Conservation (phyloP, 371 early-diverging fungal species). For the Umbelopsis sp. region DNA sequence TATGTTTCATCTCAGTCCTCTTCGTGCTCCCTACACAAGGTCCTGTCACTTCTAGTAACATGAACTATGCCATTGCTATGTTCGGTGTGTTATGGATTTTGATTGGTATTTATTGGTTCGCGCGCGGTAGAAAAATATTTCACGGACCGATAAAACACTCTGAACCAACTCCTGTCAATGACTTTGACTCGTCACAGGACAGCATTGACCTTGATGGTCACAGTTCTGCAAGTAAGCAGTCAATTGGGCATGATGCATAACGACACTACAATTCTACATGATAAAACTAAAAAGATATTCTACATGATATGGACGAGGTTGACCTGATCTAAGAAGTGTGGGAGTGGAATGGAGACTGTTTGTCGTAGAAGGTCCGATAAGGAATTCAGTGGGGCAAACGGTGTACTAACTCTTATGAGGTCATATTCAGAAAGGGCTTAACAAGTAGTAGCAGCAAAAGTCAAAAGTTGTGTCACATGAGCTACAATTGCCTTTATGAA, state of each 20-base stretch:
- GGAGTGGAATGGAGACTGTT: too few species aligned
- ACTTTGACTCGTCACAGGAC: not conserved
- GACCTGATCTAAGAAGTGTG: too few species aligned
- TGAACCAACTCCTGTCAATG: not conserved
- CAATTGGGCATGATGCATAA: too few species aligned
- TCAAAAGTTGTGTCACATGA: not conserved
- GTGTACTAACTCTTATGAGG: not conserved
- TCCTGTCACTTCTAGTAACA: slow-evolving; percentile 50
- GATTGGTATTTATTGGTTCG: slow-evolving; percentile 47
- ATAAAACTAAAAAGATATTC: too few species aligned
- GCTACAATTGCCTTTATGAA: too few species aligned
- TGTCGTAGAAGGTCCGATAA: not conserved
- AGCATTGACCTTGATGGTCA: not conserved
- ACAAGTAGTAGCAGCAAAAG: not conserved
- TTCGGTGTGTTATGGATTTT: slow-evolving; percentile 42
- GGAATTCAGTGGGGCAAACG: not conserved
- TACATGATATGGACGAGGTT: too few species aligned
- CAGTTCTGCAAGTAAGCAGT: too few species aligned
- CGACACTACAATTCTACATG: too few species aligned
- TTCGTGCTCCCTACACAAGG: slow-evolving; percentile 45
- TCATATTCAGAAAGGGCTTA: not conserved
- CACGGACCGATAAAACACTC: slow-evolving; percentile 48
- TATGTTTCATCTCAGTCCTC: slow-evolving; percentile 45
- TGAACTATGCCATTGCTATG: slow-evolving; percentile 61
- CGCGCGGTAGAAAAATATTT: slow-evolving; percentile 62